Percentiles rank a stretch among this genome's conserved stretches.
These are phyloP conservation scores for Fusarium miscanthi DNA, from an alignment of 2,329 filamentous ascomycete species.

Conservation along the genomic window DNA sequence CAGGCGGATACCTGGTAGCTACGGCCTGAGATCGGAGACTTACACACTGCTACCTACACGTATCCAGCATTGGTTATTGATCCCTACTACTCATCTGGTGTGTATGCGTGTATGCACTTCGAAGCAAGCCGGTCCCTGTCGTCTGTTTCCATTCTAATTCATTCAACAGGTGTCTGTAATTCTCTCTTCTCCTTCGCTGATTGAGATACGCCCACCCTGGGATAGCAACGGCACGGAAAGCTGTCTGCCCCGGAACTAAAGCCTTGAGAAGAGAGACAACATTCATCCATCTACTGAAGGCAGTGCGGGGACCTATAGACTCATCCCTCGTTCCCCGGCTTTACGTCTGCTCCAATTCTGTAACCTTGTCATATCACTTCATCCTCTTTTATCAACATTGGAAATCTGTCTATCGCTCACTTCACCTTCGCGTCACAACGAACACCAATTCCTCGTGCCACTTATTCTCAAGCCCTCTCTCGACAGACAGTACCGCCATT, in stretches of 20 bases:
- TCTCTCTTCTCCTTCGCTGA: conserved; percentile 37
- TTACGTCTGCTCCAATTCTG: conserved; percentile 37
- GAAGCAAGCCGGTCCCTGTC: conserved; percentile 38
- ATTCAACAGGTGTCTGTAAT: conserved; percentile 30
- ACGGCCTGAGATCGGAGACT: conserved; percentile 41
- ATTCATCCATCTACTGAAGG: conserved; percentile 22
- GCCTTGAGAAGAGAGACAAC: conserved; percentile 45
- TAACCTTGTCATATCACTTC: conserved; percentile 40
- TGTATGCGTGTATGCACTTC: conserved; percentile 35
- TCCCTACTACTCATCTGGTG: conserved; percentile 41
- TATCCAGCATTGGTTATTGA: conserved; percentile 38
- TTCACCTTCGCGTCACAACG: conserved; percentile 11
- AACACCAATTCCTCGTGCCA: conserved; percentile 4
- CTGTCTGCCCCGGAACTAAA: conserved; percentile 38
- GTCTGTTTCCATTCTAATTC: conserved; percentile 36
- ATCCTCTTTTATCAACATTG: conserved; percentile 32
- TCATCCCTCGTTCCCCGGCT: conserved; percentile 37
- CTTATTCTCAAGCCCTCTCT: conserved; percentile 4
- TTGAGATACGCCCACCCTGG: conserved; percentile 40
- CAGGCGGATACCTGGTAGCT: conserved; percentile 27
- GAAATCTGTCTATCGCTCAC: conserved; percentile 22
- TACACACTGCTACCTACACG: conserved; percentile 25
- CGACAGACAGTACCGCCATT: conserved; percentile 4
- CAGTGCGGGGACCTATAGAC: conserved; percentile 41
- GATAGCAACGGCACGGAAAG: conserved; percentile 35